These are phyloP conservation scores for Xylariaceae sp. DNA, from an alignment of 2,329 filamentous ascomycete species.

Conservation along the genomic window DNA sequence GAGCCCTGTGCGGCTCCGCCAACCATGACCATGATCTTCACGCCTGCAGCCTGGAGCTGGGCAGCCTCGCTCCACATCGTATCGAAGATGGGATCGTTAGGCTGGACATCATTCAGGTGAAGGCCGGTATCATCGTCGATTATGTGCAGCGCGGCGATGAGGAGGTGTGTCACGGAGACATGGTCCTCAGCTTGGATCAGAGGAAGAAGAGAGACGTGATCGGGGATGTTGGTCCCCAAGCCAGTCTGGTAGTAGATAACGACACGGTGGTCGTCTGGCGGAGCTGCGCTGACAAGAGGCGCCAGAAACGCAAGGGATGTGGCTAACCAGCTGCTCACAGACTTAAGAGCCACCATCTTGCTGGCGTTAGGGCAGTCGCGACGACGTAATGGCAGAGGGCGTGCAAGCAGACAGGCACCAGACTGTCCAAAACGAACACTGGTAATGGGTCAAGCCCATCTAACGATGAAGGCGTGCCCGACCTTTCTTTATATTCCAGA, in stretches of 20 bases:
- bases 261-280: slow-evolving; percentile 34
- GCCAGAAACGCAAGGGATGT: slow-evolving; percentile 20
- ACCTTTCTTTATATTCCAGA: slow-evolving; percentile 8
- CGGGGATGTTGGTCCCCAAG: slow-evolving; percentile 34
- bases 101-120: slow-evolving; percentile 74
- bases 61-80: slow-evolving; percentile 75
- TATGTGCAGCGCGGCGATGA: slow-evolving; percentile 80
- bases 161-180: slow-evolving; percentile 67
- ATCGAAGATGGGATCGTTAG: slow-evolving; percentile 60
- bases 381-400: not conserved
- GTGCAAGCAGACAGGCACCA: not conserved
- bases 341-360: slow-evolving; percentile 23
- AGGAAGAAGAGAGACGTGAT: slow-evolving; percentile 48
- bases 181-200: slow-evolving; percentile 40
- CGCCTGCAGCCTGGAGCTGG: slow-evolving; percentile 63
- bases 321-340: slow-evolving; percentile 18
- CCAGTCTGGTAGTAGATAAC: slow-evolving; percentile 41
- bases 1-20: slow-evolving; percentile 44
- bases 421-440: slow-evolving; percentile 4
- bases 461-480: not conserved
- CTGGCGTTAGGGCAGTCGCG: no score
- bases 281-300: slow-evolving; percentile 15
- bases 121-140: slow-evolving; percentile 61
- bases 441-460: no score
- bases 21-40: slow-evolving; percentile 67